These are phyloP conservation scores for Ustilago bromivora DNA, from an alignment of 1,284 basidiomycete genomes.

Conservation along the genomic window DNA sequence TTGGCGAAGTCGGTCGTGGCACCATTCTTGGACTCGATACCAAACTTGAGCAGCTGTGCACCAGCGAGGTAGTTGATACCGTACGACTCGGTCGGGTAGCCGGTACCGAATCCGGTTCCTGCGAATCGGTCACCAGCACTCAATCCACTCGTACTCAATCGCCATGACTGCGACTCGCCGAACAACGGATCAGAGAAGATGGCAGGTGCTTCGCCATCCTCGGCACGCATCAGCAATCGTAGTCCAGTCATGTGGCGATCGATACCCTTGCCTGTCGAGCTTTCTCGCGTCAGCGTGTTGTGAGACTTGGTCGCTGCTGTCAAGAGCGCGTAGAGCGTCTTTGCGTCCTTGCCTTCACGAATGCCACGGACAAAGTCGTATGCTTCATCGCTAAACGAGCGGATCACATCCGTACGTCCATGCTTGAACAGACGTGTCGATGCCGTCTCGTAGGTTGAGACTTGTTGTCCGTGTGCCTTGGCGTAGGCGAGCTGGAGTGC, in stretches of 20 bases:
- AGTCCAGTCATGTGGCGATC: slow-evolving; percentile 93
- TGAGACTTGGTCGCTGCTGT: slow-evolving; percentile 81
- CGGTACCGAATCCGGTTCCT: slow-evolving; percentile 81
- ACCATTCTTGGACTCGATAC: slow-evolving; percentile 89
- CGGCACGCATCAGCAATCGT: slow-evolving; percentile 72
- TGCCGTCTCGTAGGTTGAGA: slow-evolving; percentile 94
- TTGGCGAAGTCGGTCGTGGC: slow-evolving; percentile 80
- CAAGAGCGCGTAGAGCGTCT: slow-evolving; percentile 74
- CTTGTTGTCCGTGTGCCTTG: slow-evolving; percentile 80
- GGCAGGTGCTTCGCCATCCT: slow-evolving; percentile 58
- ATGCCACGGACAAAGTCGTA: slow-evolving; percentile 84
- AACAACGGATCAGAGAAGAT: slow-evolving; percentile 78
- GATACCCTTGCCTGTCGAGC: slow-evolving; percentile 85
- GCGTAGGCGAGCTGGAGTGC: slow-evolving; percentile 93
- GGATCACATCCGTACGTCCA: slow-evolving; percentile 92
- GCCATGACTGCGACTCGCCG: slow-evolving; percentile 84
- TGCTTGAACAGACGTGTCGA: slow-evolving; percentile 90
- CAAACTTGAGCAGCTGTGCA: slow-evolving; percentile 86
- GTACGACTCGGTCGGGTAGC: slow-evolving; percentile 59
- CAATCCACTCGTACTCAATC: slow-evolving; percentile 89
- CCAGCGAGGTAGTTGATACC: slow-evolving; percentile 77
- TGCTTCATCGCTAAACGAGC: slow-evolving; percentile 81
- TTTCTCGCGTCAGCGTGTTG: slow-evolving; percentile 80
- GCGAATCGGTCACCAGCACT: slow-evolving; percentile 87
- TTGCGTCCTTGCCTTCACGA: slow-evolving; percentile 75